Conservation (phyloP, 1,139 yeast genomes). For the Candida sp. region DNA sequence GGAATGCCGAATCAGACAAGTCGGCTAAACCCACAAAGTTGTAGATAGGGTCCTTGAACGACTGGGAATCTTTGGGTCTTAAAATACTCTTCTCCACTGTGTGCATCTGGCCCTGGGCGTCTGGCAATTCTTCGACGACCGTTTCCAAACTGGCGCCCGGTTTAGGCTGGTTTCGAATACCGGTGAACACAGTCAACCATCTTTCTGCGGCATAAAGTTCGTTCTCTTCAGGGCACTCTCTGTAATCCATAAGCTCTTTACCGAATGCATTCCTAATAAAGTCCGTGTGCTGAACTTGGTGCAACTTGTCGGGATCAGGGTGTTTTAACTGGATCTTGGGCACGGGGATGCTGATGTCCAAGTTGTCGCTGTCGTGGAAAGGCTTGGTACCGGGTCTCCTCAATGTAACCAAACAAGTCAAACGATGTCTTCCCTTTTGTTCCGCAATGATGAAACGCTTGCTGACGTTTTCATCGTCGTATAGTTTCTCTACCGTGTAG, state of each 20-base stretch:
- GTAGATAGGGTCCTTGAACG: slow-evolving; percentile 32
- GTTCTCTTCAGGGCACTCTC: slow-evolving; percentile 38
- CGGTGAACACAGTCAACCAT: slow-evolving; percentile 48
- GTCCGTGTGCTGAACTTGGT: slow-evolving; percentile 40
- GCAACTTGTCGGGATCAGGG: slow-evolving; percentile 31
- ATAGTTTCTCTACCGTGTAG: slow-evolving; percentile 60
- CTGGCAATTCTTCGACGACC: slow-evolving; percentile 14
- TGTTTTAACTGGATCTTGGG: slow-evolving; percentile 27
- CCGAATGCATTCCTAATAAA: slow-evolving; percentile 44
- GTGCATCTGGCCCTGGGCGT: slow-evolving; percentile 15
- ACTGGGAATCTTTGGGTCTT: slow-evolving; percentile 20
- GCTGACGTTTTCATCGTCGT: slow-evolving; percentile 34
- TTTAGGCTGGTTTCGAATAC: slow-evolving; percentile 27
- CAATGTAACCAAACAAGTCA: slow-evolving; percentile 36
- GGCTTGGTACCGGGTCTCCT: slow-evolving; percentile 19
- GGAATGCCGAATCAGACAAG: slow-evolving; percentile 42
- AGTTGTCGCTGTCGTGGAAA: slow-evolving; percentile 5
- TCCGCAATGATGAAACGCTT: slow-evolving; percentile 30
- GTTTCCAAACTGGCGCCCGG: slow-evolving; percentile 16
- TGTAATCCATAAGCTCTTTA: slow-evolving; percentile 38
- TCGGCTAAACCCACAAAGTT: slow-evolving; percentile 46
- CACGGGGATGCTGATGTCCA: slow-evolving; percentile 20
- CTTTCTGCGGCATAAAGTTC: slow-evolving; percentile 35
- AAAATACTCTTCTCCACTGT: slow-evolving; percentile 13
- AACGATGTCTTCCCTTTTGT: slow-evolving; percentile 33